phyloP scores from a whole-genome alignment of 129 eudicot genomes.

The Chrysanthemum seticuspe region DNA sequence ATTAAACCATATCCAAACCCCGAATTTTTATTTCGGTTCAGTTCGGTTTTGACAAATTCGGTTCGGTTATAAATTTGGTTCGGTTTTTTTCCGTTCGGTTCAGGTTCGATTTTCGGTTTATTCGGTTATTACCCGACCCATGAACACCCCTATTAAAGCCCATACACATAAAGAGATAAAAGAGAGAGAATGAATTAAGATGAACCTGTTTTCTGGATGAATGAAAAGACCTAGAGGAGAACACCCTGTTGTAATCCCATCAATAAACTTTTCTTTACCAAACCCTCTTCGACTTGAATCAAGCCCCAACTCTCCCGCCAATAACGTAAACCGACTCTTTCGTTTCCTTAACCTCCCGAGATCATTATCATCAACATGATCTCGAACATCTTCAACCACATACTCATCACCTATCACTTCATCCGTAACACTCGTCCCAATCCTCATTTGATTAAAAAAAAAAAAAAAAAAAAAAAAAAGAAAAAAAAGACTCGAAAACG shows the following conservation, averaged over 20 bases:
- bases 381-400: slow-evolving; percentile 41
- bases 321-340: slow-evolving; percentile 47
- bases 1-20: too few relatives aligned
- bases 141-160: too few relatives aligned
- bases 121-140: too few relatives aligned
- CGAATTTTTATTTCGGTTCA: too few relatives aligned
- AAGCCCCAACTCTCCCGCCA: slow-evolving; percentile 51
- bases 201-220: slow-evolving; percentile 77
- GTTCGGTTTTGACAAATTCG: too few relatives aligned
- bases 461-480: too few relatives aligned
- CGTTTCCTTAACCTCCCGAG: slow-evolving; percentile 37
- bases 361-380: slow-evolving; percentile 34
- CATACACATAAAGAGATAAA: slow-evolving; percentile 4
- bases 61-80: too few relatives aligned
- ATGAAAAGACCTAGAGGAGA: slow-evolving; percentile 45
- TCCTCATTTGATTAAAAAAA: too few relatives aligned
- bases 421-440: too few relatives aligned
- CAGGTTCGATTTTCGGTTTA: too few relatives aligned
- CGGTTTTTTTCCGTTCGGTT: too few relatives aligned
- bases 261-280: slow-evolving; percentile 32
- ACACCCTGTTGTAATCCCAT: slow-evolving; percentile 53
- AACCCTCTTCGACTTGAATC: slow-evolving; percentile 37
- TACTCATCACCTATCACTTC: slow-evolving; percentile 33
- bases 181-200: not conserved
- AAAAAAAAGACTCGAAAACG: too few relatives aligned